phyloP scores from a whole-genome alignment of 148 eudicot genomes.

The Camellia japonica region DNA sequence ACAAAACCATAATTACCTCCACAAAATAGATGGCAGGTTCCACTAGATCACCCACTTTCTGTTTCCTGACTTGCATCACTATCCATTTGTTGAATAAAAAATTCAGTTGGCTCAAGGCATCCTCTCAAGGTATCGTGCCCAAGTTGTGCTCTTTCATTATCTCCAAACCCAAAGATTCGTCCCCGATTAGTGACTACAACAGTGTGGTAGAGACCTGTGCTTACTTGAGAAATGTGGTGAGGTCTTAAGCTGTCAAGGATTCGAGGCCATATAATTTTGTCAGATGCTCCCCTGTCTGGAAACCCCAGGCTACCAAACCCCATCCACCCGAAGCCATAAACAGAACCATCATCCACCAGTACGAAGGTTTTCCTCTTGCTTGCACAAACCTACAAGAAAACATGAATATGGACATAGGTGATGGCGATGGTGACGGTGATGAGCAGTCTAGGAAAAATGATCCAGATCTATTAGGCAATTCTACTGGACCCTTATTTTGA shows the following conservation, averaged over 20 bases:
- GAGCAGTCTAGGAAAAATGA: neutral
- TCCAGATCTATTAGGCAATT: neutral
- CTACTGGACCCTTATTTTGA: neutral
- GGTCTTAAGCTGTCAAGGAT: conserved; percentile 59
- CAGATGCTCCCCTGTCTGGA: conserved; percentile 68
- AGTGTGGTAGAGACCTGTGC: conserved; percentile 92
- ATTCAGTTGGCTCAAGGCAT: conserved; percentile 78
- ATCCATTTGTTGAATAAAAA: conserved; percentile 38
- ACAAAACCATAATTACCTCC: neutral
- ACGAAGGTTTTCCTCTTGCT: conserved; percentile 93
- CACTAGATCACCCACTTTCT: conserved; percentile 14
- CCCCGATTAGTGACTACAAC: conserved; percentile 72
- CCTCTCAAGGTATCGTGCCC: conserved; percentile 71
- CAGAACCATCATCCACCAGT: conserved; percentile 64
- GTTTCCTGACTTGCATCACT: conserved; percentile 15
- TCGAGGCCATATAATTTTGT: conserved; percentile 62
- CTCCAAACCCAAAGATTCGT: conserved; percentile 88
- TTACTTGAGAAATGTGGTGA: conserved; percentile 76
- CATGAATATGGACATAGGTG: neutral
- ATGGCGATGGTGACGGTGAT: neutral
- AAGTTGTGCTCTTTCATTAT: conserved; percentile 91
- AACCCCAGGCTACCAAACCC: conserved; percentile 94
- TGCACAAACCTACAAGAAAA: conserved; percentile 76
- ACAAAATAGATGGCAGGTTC: neutral
- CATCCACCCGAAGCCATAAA: conserved; percentile 94